These are phyloP conservation scores for Echites panduratus DNA, from an alignment of 257 asterid species.

Conservation along the genomic window DNA sequence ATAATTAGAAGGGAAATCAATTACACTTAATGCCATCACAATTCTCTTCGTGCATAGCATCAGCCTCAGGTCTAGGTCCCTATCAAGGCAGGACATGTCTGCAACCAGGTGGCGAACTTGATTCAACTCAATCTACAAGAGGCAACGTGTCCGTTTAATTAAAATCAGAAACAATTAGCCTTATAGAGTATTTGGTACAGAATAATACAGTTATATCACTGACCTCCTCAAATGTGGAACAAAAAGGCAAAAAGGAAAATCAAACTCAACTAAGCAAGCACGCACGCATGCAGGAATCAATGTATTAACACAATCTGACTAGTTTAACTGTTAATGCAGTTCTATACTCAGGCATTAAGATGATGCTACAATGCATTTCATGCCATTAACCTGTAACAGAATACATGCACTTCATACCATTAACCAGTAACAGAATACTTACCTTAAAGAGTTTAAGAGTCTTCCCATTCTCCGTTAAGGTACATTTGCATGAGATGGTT, in stretches of 20 bases:
- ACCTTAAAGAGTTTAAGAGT: constrained; percentile 42
- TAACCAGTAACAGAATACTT: constrained; percentile 9
- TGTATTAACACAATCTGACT: neutral
- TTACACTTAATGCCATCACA: constrained; percentile 27
- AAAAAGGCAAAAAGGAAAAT: neutral
- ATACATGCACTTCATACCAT: constrained; percentile 3
- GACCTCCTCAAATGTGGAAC: neutral
- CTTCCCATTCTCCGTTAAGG: constrained; percentile 18
- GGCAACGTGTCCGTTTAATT: neutral
- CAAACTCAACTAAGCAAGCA: neutral
- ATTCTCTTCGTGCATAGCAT: constrained; percentile 38
- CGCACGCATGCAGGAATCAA: neutral
- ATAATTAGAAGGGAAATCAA: constrained; percentile 9
- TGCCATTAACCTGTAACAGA: neutral
- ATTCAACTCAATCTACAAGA: constrained; percentile 33
- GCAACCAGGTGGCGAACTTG: constrained; percentile 41
- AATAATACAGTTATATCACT: neutral
- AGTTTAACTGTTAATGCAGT: neutral
- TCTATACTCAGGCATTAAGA: neutral
- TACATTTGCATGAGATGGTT: constrained; percentile 46
- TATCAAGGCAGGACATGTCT: constrained; percentile 43
- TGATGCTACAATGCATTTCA: neutral
- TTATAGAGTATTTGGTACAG: too few relatives aligned
- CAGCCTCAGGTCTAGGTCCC: constrained; percentile 42
- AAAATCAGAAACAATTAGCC: constrained; percentile 9